Evolutionary conservation across 768 basidiomycete species (phyloP).

Genomic region (Collybia sp.): DNA sequence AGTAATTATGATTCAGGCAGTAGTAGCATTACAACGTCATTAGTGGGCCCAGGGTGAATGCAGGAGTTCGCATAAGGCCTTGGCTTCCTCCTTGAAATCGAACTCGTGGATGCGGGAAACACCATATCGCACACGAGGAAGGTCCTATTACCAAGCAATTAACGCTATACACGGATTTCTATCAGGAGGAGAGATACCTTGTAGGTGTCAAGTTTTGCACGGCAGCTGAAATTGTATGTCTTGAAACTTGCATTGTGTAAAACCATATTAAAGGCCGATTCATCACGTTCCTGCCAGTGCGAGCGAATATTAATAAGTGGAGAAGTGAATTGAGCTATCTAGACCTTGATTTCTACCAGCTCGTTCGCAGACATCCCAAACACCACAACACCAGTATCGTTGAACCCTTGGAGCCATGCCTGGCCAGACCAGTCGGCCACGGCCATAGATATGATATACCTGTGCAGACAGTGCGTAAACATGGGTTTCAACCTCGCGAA

Average conservation of each 20-base stretch:
- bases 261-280: constrained; percentile 49
- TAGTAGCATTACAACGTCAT: too few relatives aligned
- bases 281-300: constrained; percentile 49
- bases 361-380: constrained; percentile 81
- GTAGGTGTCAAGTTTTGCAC: constrained; percentile 83
- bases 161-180: not conserved
- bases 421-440: constrained; percentile 89
- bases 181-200: constrained; percentile 47
- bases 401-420: constrained; percentile 93
- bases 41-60: constrained; percentile 53
- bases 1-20: too few relatives aligned
- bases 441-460: constrained; percentile 81
- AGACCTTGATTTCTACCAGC: constrained; percentile 66
- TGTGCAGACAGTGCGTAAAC: constrained; percentile 17
- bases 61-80: constrained; percentile 54
- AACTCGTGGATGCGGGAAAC: constrained; percentile 62
- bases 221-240: constrained; percentile 78
- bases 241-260: constrained; percentile 64
- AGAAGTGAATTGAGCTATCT: not conserved
- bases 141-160: constrained; percentile 47
- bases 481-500: not conserved
- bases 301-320: constrained; percentile 1
- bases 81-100: constrained; percentile 68
- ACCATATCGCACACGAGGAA: constrained; percentile 76
- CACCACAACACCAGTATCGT: constrained; percentile 77